Conservation (phyloP, 139 green algal species). For the Yamagishiella unicocca region DNA sequence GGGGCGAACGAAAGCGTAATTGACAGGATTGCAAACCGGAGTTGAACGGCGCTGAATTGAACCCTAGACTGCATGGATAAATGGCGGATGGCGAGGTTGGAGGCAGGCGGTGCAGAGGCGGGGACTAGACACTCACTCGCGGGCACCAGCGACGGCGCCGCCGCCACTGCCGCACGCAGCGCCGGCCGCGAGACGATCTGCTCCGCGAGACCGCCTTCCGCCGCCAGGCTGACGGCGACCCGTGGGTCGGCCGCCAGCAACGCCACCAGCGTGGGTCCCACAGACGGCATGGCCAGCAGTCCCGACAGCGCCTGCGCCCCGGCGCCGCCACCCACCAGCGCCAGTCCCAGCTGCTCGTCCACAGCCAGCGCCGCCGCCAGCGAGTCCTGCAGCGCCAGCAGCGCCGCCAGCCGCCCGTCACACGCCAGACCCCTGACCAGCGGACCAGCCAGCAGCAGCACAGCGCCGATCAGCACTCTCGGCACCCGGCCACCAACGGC, state of each 20-base stretch:
- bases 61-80: no score
- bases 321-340: neutral
- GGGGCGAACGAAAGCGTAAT: no score
- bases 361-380: neutral
- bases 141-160: neutral
- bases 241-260: neutral
- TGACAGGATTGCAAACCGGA: no score
- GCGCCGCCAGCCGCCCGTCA: neutral
- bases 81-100: no score
- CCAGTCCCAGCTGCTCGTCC: neutral
- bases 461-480: neutral
- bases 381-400: neutral
- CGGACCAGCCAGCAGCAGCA: constrained; percentile 10
- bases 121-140: constrained; percentile 1
- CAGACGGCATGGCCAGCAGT: neutral
- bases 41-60: no score
- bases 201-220: neutral
- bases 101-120: no score
- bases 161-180: neutral
- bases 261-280: neutral
- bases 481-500: neutral
- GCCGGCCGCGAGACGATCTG: neutral
- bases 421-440: neutral
- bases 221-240: neutral
- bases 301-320: neutral